Base-by-base conservation (phyloP, 768 basidiomycete species). In the Auricularia sp. region DNA sequence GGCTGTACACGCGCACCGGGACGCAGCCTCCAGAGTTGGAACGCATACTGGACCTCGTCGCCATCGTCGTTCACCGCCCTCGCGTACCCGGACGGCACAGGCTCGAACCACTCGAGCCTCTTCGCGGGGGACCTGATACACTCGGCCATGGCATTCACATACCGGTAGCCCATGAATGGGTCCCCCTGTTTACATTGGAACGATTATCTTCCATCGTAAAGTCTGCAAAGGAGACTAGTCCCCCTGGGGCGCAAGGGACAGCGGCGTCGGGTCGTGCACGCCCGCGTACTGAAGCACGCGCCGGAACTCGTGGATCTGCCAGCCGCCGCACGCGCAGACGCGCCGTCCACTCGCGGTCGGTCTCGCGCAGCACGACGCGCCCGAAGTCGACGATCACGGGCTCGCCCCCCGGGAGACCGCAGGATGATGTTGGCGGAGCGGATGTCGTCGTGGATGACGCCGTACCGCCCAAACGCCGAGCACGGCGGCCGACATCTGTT, bases 391-490 rank as follows among this genome's bases (percentile, higher is more conserved):
- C 3, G 59, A 39, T 7, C 18, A 61, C 59, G 16, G 37, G 33
- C 18, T 39, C 34, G 34, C 16, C 5, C 5, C 21, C 11, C 11
- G 10, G 59, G 59, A 13, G 59, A 61, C 47, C 47, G 47, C 34
- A 61, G 16, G 10, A 61, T 34, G 37, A 61, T 29, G 59, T 61
- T 61, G 16, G 16, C 18, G 33, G 59, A n/a, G 59, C 59, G 59
- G 34, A 61, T 61, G 37, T 61, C 59, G 37, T 33, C 37, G 24
- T 61, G 59, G 59, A 61, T 61, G 37, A 61, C 59, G 37, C 59
- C 59, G 59, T 61, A 21, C 21, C 21, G 14, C 11, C 47, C 47
- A 18, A 51, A 18, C 47, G 47, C 47, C 47, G 47, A 51, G 47
- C 47, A 51, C 10, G 11, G 11, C 6, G 10, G 47, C 47, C 5